Conservation (phyloP, 129 eudicot genomes). For the Lonicera japonica region DNA sequence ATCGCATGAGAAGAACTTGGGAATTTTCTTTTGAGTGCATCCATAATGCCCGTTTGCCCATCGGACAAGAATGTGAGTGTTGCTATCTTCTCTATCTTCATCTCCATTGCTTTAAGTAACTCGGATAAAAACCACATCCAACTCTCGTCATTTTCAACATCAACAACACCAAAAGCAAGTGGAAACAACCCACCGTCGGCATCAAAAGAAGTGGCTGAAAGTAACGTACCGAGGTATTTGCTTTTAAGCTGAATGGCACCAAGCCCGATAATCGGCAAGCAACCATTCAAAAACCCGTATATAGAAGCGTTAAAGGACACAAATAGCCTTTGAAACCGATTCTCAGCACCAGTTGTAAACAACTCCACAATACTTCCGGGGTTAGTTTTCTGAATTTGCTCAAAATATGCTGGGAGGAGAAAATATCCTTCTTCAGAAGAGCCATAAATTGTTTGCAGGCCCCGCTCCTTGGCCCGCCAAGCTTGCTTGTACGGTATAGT, state of each 20-base stretch:
- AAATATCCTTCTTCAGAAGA: slow-evolving; percentile 54
- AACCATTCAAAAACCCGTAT: slow-evolving; percentile 44
- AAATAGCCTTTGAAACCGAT: slow-evolving; percentile 48
- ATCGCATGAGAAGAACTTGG: slow-evolving; percentile 28
- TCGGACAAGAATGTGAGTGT: slow-evolving; percentile 33
- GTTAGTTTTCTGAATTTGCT: slow-evolving; percentile 36
- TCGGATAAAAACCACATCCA: slow-evolving; percentile 61
- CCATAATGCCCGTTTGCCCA: slow-evolving; percentile 32
- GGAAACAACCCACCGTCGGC: slow-evolving; percentile 53
- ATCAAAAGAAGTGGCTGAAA: slow-evolving; percentile 49
- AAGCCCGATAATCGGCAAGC: slow-evolving; percentile 42
- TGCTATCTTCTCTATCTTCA: slow-evolving; percentile 28
- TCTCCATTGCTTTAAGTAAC: slow-evolving; percentile 38
- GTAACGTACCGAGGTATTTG: slow-evolving; percentile 53
- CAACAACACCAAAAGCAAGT: slow-evolving; percentile 54
- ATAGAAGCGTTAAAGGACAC: slow-evolving; percentile 46
- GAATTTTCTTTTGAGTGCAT: slow-evolving; percentile 38
- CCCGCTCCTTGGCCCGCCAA: slow-evolving; percentile 62
- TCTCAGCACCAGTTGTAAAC: slow-evolving; percentile 31
- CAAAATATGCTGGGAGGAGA: slow-evolving; percentile 47
- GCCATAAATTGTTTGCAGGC: slow-evolving; percentile 46
- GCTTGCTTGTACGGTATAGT: slow-evolving; percentile 62
- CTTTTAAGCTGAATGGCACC: slow-evolving; percentile 48
- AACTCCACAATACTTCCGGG: slow-evolving; percentile 55
- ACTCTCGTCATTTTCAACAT: slow-evolving; percentile 44